These are phyloP conservation scores for Draba incana DNA, from an alignment of 345 rosid genomes.

Conservation along the genomic window DNA sequence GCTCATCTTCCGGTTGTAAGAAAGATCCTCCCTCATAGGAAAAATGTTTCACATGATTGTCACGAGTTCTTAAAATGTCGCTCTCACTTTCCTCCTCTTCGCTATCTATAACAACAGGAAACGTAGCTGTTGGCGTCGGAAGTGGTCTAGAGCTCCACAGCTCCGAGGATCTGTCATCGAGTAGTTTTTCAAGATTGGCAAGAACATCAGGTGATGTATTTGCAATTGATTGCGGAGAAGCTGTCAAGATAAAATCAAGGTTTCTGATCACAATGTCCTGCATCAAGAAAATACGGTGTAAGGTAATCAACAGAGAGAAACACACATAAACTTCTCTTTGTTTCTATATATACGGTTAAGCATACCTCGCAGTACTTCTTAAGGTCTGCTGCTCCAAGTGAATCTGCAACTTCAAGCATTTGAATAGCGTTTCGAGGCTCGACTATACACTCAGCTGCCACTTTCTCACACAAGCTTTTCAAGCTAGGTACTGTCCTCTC, in stretches of 20 bases:
- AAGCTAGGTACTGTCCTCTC: conserved; percentile 63
- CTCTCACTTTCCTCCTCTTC: conserved; percentile 82
- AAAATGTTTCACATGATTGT: conserved; percentile 45
- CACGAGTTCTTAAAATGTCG: conserved; percentile 66
- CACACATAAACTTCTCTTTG: not conserved
- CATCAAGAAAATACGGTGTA: conserved; percentile 35
- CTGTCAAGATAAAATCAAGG: conserved; percentile 80
- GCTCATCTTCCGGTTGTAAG: conserved; percentile 60
- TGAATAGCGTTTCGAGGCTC: conserved; percentile 91
- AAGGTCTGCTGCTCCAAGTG: conserved; percentile 84
- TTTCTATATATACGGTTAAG: conserved; percentile 3
- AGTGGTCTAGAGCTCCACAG: conserved; percentile 86
- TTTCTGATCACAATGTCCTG: conserved; percentile 88
- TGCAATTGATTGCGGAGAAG: conserved; percentile 70
- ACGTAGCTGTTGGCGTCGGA: conserved; percentile 85
- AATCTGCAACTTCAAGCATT: conserved; percentile 92
- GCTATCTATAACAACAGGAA: conserved; percentile 72
- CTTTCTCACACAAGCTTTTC: conserved; percentile 82
- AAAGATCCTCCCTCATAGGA: conserved; percentile 47
- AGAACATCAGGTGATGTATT: conserved; percentile 72
- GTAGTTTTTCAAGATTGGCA: conserved; percentile 74
- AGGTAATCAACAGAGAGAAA: conserved; percentile 11
- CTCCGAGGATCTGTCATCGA: conserved; percentile 85
- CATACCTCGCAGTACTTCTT: conserved; percentile 92
- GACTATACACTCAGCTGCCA: conserved; percentile 87